Evolutionary conservation across 805 yeast genomes (phyloP).

Genomic region (Wickerhamomyces canadensis): DNA sequence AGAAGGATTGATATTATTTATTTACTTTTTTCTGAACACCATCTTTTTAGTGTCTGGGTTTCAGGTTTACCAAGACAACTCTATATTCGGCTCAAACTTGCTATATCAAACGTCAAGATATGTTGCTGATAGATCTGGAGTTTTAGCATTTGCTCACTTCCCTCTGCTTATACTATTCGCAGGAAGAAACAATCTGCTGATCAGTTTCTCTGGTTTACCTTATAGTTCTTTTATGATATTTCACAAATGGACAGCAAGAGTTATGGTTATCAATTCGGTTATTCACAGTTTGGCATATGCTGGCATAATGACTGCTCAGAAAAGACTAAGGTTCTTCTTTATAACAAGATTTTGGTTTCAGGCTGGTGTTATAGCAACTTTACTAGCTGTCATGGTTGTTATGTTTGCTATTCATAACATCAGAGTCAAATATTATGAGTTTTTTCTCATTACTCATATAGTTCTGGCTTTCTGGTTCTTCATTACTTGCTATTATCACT

Average conservation of each 20-base stretch:
- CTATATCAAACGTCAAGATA: conserved; percentile 8
- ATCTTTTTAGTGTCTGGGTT: conserved; percentile 7
- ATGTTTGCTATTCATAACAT: conserved; percentile 46
- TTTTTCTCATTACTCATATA: conserved; percentile 53
- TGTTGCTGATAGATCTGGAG: conserved; percentile 22
- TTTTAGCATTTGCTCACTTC: conserved; percentile 29
- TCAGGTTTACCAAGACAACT: conserved; percentile 12
- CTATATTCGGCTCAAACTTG: conserved; percentile 14
- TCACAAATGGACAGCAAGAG: conserved; percentile 61
- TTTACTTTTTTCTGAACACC: conserved; percentile 24
- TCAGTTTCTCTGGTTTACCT: conserved; percentile 55
- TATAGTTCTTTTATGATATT: conserved; percentile 55
- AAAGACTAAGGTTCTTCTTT: conserved; percentile 7
- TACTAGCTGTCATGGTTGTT: conserved; percentile 36
- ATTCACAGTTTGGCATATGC: conserved; percentile 14
- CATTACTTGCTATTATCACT: conserved; percentile 54
- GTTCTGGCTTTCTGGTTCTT: conserved; percentile 47
- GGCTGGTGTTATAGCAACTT: conserved; percentile 44
- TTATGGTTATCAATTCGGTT: conserved; percentile 24
- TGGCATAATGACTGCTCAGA: background rate
- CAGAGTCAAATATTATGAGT: conserved; percentile 53
- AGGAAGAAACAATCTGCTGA: conserved; percentile 65
- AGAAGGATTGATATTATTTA: conserved; percentile 25
- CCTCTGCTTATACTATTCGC: conserved; percentile 60
- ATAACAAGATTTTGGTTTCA: conserved; percentile 9